Evolutionary conservation across 2,329 filamentous ascomycete genomes (phyloP), one percentile per base, ranked within the genome.

Genomic region (Ophiostoma sp.): DNA sequence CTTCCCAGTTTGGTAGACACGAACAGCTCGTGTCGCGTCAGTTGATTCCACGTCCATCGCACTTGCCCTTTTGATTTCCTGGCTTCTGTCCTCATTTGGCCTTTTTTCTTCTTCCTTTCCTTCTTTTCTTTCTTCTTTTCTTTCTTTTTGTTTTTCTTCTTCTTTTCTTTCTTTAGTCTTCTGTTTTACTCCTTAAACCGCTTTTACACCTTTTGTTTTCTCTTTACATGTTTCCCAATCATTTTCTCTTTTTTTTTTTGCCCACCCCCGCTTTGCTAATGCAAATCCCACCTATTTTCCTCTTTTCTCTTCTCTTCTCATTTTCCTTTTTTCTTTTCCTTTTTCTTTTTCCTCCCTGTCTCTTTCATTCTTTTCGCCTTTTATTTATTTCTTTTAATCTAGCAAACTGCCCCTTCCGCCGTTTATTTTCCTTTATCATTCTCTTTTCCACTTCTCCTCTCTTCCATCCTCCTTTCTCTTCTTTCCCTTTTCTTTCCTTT

Each of bases 401-500:
- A 60, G 27, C 55, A 36, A 60, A 38, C 55, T 14, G 5, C 55
- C 55, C 55, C 55, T 60, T 60, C 55, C 55, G 36, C 27, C 55
- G 27, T 55, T 55, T 55, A 8, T 14, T 62, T 41, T 62, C 55
- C 58, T 41, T 63, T n/a, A 16, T 9, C 58, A 63, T 40, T 42
- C 60, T 42, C 16, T 55, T 66, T 42, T 52, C 63, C 49, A 55
- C 40, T 52, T 45, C n/a, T 64, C 60, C 27, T 66, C 60, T 60
- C 45, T 47, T 8, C 27, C 44, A 36, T 65, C 44, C 38, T n/a
- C 62, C 36, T 14, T 47, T 55, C 60, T 40, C 66, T 68, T 44
- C 16, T 62, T 49, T 40, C 42, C 27, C 27, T 45, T 66, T 47
- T 44, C 38, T 68, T 14, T 55, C 66, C 8, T 9, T 60, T 41